Base-by-base conservation (phyloP, 2,329 filamentous ascomycete species). In the Penicillium decumbens region DNA sequence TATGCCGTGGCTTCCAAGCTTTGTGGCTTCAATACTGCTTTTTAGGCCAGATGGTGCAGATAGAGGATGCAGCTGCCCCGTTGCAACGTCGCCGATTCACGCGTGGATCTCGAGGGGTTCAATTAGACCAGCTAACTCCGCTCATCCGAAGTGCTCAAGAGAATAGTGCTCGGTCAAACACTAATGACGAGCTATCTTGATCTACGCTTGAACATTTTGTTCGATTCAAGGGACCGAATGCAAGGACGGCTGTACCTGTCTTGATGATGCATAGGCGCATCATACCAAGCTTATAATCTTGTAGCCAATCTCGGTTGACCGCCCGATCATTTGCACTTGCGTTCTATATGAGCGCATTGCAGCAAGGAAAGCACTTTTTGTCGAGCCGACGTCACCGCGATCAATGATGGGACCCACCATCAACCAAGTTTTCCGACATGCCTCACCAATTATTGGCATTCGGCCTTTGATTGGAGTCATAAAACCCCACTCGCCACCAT, bases 371-470 rank as follows among this genome's bases (percentile, higher is more conserved):
- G n/a, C n/a, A 18, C 18, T 18, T 6, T 6, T 35, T 20, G n/a
- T 18, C n/a, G 32, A 15, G 8, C 33, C 33, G 33, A 37, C 33
- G 33, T 37, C 33, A 37, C 33, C 4, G 15, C 33, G 15, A 18
- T 18, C 15, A 12, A 20, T 3, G 2, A 23, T 37, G 4, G 33
- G 33, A 25, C 23, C 38, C 38, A 40, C 38, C 23, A 24, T 12
- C 4, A 10, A 40, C 38, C 24, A 40, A 25, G 24, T 13, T 27
- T 25, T 23, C 49, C 45, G 48, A 33, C n/a, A 49, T 48, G n/a
- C 37, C 46, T 43, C 25, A 12, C 47, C 29, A 38, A 38, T 41
- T 44, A 52, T 53, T 47, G 49, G 43, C 10, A 43, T 12, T 25
- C 15, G 15, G 15, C 39, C 39, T 35, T 37, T 28, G 20, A 12